These are phyloP conservation scores for Leccinum pallidistipes DNA, from an alignment of 1,284 basidiomycete species.

Conservation along the genomic window DNA sequence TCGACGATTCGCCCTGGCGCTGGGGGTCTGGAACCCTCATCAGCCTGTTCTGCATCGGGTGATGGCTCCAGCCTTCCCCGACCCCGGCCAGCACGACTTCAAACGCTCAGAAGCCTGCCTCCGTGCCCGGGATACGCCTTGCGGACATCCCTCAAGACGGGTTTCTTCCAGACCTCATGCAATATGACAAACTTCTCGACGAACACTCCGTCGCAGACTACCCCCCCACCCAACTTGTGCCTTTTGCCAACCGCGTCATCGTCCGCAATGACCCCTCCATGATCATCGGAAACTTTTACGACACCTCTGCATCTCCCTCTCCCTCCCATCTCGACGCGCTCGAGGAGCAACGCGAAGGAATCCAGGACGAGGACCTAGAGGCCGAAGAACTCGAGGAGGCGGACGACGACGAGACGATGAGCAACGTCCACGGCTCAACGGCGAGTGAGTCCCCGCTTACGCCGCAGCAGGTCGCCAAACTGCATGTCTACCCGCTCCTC, in stretches of 20 bases:
- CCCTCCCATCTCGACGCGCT: constrained; percentile 3
- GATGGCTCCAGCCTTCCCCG: not conserved
- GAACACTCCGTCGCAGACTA: constrained; percentile 53
- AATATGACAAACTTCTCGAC: constrained; percentile 59
- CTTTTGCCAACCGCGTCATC: constrained; percentile 57
- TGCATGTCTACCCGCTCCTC: constrained; percentile 62
- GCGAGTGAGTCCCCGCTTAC: constrained; percentile 23
- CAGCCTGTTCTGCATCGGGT: too few relatives aligned
- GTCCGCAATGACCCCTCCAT: constrained; percentile 58
- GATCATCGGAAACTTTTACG: constrained; percentile 29
- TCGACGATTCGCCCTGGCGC: too few relatives aligned
- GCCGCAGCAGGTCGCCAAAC: constrained; percentile 31
- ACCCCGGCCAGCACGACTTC: not conserved
- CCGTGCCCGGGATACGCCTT: constrained; percentile 22
- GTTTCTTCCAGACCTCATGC: constrained; percentile 58
- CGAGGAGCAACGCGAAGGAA: constrained; percentile 11
- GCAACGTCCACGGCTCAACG: constrained; percentile 23
- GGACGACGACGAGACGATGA: constrained; percentile 26
- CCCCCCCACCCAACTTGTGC: constrained; percentile 48
- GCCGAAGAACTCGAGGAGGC: constrained; percentile 22
- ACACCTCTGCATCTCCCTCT: constrained; percentile 10
- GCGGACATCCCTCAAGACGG: constrained; percentile 24
- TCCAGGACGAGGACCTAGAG: constrained; percentile 8
- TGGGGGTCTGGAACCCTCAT: too few relatives aligned
- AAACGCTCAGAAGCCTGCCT: not conserved